Conservation (phyloP, 2,329 filamentous ascomycete genomes). For the Lecanosticta acicola region DNA sequence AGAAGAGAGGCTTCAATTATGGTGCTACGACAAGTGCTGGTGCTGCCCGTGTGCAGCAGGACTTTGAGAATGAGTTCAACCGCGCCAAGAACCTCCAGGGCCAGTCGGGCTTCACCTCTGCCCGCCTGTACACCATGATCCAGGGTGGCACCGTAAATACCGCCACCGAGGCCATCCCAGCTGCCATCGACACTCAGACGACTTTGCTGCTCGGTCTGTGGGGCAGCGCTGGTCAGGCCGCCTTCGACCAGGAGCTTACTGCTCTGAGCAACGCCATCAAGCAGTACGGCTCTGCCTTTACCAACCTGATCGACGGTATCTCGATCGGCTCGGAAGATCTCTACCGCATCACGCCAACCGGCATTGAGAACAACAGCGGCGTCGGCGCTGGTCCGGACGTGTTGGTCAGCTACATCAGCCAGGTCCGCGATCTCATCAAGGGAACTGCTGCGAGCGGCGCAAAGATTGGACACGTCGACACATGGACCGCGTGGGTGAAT, state of each 20-base stretch:
- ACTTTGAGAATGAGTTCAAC: slow-evolving; percentile 67
- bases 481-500: slow-evolving; percentile 71
- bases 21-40: slow-evolving; percentile 58
- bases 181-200: slow-evolving; percentile 75
- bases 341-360: slow-evolving; percentile 60
- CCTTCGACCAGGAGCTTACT: slow-evolving; percentile 65
- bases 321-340: slow-evolving; percentile 80
- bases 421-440: slow-evolving; percentile 59
- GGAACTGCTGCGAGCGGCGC: slow-evolving; percentile 51
- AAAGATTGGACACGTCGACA: slow-evolving; percentile 78
- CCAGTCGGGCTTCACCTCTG: slow-evolving; percentile 35
- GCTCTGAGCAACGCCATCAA: slow-evolving; percentile 65
- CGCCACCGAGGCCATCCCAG: slow-evolving; percentile 66
- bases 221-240: slow-evolving; percentile 45
- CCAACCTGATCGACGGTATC: slow-evolving; percentile 68
- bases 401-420: slow-evolving; percentile 64
- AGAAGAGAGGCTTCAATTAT: slow-evolving; percentile 67
- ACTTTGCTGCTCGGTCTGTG: slow-evolving; percentile 76
- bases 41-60: slow-evolving; percentile 53
- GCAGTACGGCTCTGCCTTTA: slow-evolving; percentile 62
- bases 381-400: slow-evolving; percentile 57
- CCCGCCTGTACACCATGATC: slow-evolving; percentile 63
- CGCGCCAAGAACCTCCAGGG: slow-evolving; percentile 59
- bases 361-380: slow-evolving; percentile 57
- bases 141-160: slow-evolving; percentile 53